Evolutionary conservation across 2,329 filamentous ascomycete species (phyloP).

Genomic region (Geoglossum cookeanum): DNA sequence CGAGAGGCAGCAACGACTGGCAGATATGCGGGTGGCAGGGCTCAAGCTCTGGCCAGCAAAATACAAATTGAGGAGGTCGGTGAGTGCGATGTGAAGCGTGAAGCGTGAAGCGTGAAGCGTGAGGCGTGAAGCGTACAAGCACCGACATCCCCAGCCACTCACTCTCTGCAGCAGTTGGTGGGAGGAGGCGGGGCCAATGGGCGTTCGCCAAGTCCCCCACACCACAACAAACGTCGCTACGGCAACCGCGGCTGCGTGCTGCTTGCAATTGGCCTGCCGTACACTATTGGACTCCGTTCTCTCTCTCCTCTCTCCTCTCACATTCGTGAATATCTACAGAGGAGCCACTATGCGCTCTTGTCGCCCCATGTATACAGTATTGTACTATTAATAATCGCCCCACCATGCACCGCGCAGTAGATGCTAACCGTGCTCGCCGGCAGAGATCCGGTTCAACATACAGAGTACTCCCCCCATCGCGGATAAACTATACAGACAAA

Average conservation of each 20-base stretch:
- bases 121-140: neutral
- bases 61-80: constrained; percentile 2
- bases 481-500: too few relatives aligned
- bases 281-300: too few relatives aligned
- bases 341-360: too few relatives aligned
- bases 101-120: neutral
- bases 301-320: too few relatives aligned
- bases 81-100: neutral
- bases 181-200: neutral
- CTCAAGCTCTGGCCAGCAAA: neutral
- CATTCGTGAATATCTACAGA: too few relatives aligned
- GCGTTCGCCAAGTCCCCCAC: neutral
- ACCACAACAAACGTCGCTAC: neutral
- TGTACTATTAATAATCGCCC: neutral
- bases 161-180: neutral
- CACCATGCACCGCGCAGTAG: neutral
- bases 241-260: neutral
- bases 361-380: neutral
- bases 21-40: neutral
- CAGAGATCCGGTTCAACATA: too few relatives aligned
- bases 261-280: too few relatives aligned
- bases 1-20: neutral
- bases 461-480: too few relatives aligned
- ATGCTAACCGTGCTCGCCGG: neutral
- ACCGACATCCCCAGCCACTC: neutral